phyloP scores from a whole-genome alignment of 805 yeast species.

The Pichia nakasei region DNA sequence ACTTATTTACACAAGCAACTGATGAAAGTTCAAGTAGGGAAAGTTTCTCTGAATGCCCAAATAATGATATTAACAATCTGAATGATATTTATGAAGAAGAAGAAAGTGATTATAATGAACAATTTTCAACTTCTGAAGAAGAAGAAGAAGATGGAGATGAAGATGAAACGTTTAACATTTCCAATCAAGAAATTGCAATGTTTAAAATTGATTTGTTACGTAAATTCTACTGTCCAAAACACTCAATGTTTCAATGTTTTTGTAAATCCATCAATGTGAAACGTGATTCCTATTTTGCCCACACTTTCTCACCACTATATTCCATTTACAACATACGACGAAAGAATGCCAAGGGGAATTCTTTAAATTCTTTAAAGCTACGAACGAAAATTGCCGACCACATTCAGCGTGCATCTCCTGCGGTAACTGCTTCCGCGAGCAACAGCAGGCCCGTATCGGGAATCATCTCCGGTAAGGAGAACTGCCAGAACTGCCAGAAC shows the following conservation, averaged over 20 bases:
- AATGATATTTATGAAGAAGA: not conserved
- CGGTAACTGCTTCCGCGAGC: too few relatives aligned
- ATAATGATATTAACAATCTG: not conserved
- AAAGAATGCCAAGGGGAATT: not conserved
- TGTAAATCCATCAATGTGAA: slow-evolving; percentile 10
- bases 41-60: slow-evolving; percentile 4
- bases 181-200: slow-evolving; percentile 20
- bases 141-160: slow-evolving; percentile 12
- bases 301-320: not conserved
- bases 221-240: slow-evolving; percentile 19
- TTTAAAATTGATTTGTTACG: slow-evolving; percentile 18
- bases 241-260: slow-evolving; percentile 20
- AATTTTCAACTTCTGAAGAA: slow-evolving; percentile 3
- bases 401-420: too few relatives aligned
- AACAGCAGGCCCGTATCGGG: too few relatives aligned
- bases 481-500: too few relatives aligned
- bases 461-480: too few relatives aligned
- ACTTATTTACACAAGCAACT: slow-evolving; percentile 12
- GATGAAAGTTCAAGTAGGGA: not conserved
- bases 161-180: slow-evolving; percentile 12
- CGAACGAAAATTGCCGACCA: not conserved
- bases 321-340: slow-evolving; percentile 11
- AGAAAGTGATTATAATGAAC: not conserved
- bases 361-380: not conserved
- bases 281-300: not conserved